Evolutionary conservation across 345 rosid species (phyloP), one percentile per base, ranked within the genome.

Genomic region (Acer yangbiense): DNA sequence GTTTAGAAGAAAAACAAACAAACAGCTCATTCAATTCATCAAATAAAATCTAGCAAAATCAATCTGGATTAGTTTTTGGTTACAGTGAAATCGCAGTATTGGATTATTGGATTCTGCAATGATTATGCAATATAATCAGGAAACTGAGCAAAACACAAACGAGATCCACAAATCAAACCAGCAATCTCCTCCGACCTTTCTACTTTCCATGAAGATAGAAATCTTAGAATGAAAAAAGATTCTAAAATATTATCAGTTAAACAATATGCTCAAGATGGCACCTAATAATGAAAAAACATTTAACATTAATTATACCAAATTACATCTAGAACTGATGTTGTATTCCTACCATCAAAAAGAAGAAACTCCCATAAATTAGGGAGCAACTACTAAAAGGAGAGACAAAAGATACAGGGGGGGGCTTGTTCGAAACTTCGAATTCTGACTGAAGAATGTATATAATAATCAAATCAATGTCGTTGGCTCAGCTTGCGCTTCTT

Each of bases 401-500:
- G 46, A 66, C 11, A 11, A 25, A 58, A 4, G 20, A 29, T 52
- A 46, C 64, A 25, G 32, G 6, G 9, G 5, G 71, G 54, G 16
- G 8, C 52, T 8, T 23, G 14, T 9, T 17, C 11, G n/a, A n/a
- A n/a, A n/a, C n/a, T n/a, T n/a, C n/a, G 8, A 9, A 48, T 74
- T 74, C 58, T 9, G 76, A 25, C 18, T 16, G 25, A 52, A 52
- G 32, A 65, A 32, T 64, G 54, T 52, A 6, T 12, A 13, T 29
- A n/a, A 20, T 75, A 65, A 66, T 65, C 72, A 67, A 65, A 66
- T 65, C 78, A 76, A 43, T 39, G 73, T 8, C 46, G 14, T 12
- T 77, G 92, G 79, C 79, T 77, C 82, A 84, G 78, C 86, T 90
- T 91, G 12, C 89, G 86, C 80, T 83, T 85, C 86, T 88, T 87